Evolutionary conservation across 768 basidiomycete genomes (phyloP).

Genomic region (Cystobasidium onofrii): DNA sequence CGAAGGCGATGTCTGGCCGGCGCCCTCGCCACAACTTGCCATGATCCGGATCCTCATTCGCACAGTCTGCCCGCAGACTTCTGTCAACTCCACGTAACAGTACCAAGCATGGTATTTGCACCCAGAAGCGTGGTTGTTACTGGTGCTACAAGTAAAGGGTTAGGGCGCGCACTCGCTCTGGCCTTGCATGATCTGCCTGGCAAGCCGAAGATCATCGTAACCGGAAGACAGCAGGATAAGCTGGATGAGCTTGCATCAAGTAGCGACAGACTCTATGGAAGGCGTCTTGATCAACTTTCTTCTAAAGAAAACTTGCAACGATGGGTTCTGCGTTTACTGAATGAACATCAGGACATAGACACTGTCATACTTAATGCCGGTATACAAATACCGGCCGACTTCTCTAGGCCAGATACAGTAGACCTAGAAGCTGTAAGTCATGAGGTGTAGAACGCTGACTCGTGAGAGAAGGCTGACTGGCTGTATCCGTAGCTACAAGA

Average conservation of each 20-base stretch:
- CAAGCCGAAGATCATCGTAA: constrained; percentile 16
- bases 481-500: background rate
- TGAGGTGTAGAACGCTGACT: too few relatives aligned
- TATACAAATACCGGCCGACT: constrained; percentile 1
- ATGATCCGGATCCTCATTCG: too few relatives aligned
- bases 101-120: constrained; percentile 8
- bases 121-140: constrained; percentile 14
- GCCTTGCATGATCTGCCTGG: background rate
- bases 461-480: too few relatives aligned
- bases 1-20: too few relatives aligned
- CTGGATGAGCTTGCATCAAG: background rate
- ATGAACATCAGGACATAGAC: constrained; percentile 12
- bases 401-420: background rate
- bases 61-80: too few relatives aligned
- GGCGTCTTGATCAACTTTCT: constrained; percentile 1
- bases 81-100: background rate
- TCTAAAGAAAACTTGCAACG: background rate
- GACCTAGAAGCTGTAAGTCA: constrained; percentile 7
- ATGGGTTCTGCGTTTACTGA: constrained; percentile 3
- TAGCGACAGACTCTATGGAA: background rate
- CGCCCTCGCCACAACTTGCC: too few relatives aligned
- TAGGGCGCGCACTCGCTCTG: constrained; percentile 2
- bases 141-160: constrained; percentile 2
- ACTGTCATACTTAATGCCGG: constrained; percentile 24
- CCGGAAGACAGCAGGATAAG: constrained; percentile 11